Base-by-base conservation (phyloP, 2,329 filamentous ascomycete species). In the Cordyceps cateniannulata region DNA sequence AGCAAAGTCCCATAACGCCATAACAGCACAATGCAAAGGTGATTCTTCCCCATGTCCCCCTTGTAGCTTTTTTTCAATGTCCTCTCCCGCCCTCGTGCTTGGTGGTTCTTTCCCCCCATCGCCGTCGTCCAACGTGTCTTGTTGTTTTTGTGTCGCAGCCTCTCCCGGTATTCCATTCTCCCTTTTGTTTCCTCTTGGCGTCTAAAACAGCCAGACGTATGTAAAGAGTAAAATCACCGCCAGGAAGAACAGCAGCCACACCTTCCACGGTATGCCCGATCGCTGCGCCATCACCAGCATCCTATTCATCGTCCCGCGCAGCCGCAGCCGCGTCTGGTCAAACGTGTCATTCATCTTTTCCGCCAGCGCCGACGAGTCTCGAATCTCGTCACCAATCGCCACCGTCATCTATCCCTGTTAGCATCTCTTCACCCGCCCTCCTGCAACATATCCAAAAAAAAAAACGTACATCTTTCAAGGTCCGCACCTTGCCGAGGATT, bases 311-410 rank as follows among this genome's bases (percentile, higher is more conserved):
- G 96, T 98, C 59, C 93, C 92, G 49, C 87, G 84, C 64, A 99
- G 79, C 65, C 90, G 85, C 57, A 92, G 77, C 38, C 93, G 81
- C 58, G 93, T 96, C 68, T 84, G 86, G 72, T 98, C 93, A 71
- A 98, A 99, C 5, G 86, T 84, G 70, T 96, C 91, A 74, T 98
- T 98, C 88, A 99, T 96, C 76, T 92, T 93, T 68, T 97, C 91
- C 2, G 92, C 90, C 4, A 98, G 82, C 2, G 90, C 87, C 2
- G 91, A 90, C 16, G 90, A 95, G 65, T 96, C 90, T 67, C 93
- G 85, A 69, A 98, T 98, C 76, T 98, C 95, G 70, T 96, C 91
- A 65, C 95, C 95, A 66, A 99, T 99, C 5, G 93, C 91, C 42
- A 91, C 78, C 1, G 93, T 96, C 78, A 99, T 88, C 90, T 95